These are phyloP conservation scores for Corymbia maculata DNA, from an alignment of 345 rosid species.

Conservation along the genomic window DNA sequence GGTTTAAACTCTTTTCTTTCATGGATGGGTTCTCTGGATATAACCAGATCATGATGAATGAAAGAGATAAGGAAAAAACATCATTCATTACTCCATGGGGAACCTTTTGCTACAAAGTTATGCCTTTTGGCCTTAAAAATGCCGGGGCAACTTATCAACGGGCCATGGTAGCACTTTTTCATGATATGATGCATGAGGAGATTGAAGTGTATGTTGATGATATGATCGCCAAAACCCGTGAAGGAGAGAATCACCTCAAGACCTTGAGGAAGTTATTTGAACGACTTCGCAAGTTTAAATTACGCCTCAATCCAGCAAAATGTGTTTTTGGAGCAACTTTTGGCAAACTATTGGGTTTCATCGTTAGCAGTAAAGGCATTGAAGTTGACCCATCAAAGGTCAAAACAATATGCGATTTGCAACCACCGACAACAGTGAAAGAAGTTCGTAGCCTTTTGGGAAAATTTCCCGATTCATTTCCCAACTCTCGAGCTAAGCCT, in stretches of 20 bases:
- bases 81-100: background rate
- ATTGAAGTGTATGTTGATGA: background rate
- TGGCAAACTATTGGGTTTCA: too few species aligned
- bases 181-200: constrained; percentile 1
- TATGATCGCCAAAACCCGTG: background rate
- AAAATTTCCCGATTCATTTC: background rate
- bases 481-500: background rate
- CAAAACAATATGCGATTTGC: background rate
- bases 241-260: background rate
- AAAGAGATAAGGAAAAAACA: background rate
- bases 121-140: background rate
- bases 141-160: background rate
- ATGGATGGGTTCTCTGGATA: background rate
- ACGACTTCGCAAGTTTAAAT: too few species aligned
- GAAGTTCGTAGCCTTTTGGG: background rate
- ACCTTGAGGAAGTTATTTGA: background rate
- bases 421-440: too few species aligned
- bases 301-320: too few species aligned
- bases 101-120: background rate
- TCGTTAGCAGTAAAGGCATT: background rate
- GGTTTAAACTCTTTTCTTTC: background rate
- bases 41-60: background rate
- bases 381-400: background rate
- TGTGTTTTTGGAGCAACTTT: too few species aligned
- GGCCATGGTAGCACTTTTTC: background rate